Evolutionary conservation across 148 eudicot genomes (phyloP).

Genomic region (Rhododendron kiyosumense): DNA sequence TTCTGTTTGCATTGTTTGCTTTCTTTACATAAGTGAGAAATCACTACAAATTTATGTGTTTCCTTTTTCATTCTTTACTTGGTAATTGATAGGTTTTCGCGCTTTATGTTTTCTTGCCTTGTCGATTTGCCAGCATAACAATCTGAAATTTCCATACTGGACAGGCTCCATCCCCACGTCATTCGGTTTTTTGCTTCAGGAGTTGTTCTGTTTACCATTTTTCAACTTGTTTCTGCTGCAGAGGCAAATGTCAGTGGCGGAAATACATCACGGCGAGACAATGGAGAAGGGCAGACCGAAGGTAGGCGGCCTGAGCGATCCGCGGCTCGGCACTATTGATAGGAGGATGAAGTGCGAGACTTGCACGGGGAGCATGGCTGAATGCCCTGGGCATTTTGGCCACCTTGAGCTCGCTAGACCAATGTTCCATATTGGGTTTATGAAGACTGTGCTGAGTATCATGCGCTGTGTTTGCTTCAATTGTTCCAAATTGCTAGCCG

Average conservation of each 20-base stretch:
- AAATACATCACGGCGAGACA: conserved; percentile 84
- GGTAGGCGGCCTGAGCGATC: conserved; percentile 76
- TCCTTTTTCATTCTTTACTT: neutral
- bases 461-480: conserved; percentile 93
- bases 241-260: conserved; percentile 99
- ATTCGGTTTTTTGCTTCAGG: neutral
- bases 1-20: too few relatives aligned
- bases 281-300: conserved; percentile 93
- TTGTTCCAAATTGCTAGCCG: conserved; percentile 85
- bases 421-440: conserved; percentile 87
- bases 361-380: conserved; percentile 92
- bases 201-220: neutral
- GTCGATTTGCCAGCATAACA: neutral
- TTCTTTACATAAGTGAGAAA: too few relatives aligned
- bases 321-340: conserved; percentile 87
- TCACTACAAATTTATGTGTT: neutral
- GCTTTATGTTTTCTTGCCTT: neutral
- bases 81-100: neutral
- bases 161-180: neutral
- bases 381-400: conserved; percentile 97
- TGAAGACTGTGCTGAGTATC: conserved; percentile 82
- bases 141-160: neutral
- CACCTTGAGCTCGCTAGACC: conserved; percentile 98
- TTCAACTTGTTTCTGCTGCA: conserved; percentile 27
- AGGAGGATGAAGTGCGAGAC: conserved; percentile 93